A percentile compares a stretch with the other conserved stretches of the same genome.
Conservation (phyloP, 2,329 filamentous ascomycete genomes). For the Pseudogymnoascus sp. region DNA sequence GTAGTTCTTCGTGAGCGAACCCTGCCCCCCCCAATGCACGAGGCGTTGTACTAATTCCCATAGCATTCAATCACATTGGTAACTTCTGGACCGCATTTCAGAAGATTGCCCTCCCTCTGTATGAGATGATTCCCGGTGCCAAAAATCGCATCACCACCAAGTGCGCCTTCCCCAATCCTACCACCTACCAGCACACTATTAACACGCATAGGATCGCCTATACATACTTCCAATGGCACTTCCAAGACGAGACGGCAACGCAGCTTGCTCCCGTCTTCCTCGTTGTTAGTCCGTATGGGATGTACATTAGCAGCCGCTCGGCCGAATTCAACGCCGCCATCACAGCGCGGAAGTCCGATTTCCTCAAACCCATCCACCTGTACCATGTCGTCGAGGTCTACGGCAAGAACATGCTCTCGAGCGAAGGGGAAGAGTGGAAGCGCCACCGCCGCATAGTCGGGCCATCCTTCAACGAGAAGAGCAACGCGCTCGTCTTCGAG, state of each 20-base stretch:
- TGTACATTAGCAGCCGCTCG: conserved; percentile 1
- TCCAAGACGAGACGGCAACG: neutral
- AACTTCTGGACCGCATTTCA: conserved; percentile 1
- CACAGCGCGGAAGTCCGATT: conserved; percentile 17
- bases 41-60: neutral
- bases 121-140: neutral
- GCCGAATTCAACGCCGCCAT: neutral
- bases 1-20: neutral
- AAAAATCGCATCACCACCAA: conserved; percentile 4
- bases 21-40: neutral
- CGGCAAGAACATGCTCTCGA: conserved; percentile 26
- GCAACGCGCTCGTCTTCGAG: conserved; percentile 36
- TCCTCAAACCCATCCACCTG: conserved; percentile 25
- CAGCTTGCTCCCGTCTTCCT: neutral
- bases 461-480: conserved; percentile 35
- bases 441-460: conserved; percentile 28
- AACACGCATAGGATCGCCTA: neutral
- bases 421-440: conserved; percentile 28
- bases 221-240: neutral
- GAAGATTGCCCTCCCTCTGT: neutral
- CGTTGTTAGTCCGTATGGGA: neutral
- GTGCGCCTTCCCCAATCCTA: neutral
- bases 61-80: conserved; percentile 1
- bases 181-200: neutral
- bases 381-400: conserved; percentile 28